Evolutionary conservation across 1,139 yeast genomes (phyloP), one percentile per base, ranked within the genome.

Genomic region (Martiniozyma asiatica): DNA sequence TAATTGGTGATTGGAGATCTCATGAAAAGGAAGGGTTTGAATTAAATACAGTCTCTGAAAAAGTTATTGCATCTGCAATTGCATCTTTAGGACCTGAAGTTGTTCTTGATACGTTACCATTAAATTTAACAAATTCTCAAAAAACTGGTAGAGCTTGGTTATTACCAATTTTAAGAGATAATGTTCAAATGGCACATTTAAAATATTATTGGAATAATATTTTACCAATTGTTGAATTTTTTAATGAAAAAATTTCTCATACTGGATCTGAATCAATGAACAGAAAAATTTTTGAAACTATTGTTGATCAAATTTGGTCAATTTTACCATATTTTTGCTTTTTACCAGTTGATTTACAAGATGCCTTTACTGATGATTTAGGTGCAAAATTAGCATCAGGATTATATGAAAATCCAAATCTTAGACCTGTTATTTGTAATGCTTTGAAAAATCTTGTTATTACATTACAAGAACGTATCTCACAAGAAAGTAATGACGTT

Each of bases 271-370:
- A 70, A 30, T 72, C 85, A 2, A 63, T 78, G 42, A 79, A 80
- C 48, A 58, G 61, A 36, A 87, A 84, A 54, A 71, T 87, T 32
- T 80, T 79, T 49, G 69, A 73, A 45, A 87, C 97, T 1, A 71
- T 89, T 32, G 61, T 80, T 27, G 94, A 82, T 50, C 99, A 89
- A 61, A 65, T 85, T 29, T 87, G 97, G 96, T 74, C 94, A 2
- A 63, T 87, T 38, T 61, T 89, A 37, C 96, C 98, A 11, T 79
- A 75, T 42, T 89, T 85, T 55, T 79, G 93, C 50, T 92, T 81
- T 50, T 65, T 87, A 45, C 95, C 97, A 22, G 63, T 60, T 23
- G 98, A 92, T 55, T 59, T 85, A 40, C 54, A 51, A 18, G 48
- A 48, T 5, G 62, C 81, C 0, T 84, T 87, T 48, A 71, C 72